A percentile compares a stretch with the other conserved stretches of the same genome.
phyloP scores from a whole-genome alignment of 805 yeast species.

The Kluyveromyces aestuarii region DNA sequence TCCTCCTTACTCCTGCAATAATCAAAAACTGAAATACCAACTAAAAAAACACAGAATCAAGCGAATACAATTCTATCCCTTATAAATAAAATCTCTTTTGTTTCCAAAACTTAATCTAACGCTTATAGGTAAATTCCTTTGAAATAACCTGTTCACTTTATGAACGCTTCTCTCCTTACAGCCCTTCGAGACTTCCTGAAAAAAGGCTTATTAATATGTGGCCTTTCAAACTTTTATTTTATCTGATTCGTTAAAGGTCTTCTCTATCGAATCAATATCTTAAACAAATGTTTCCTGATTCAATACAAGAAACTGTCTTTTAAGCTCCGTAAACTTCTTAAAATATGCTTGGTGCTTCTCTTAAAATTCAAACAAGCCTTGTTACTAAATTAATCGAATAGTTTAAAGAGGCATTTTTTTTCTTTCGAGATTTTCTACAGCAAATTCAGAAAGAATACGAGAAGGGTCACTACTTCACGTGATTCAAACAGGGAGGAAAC shows the following conservation, averaged over 20 bases:
- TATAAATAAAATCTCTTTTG: too few species aligned
- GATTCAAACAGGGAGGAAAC: not conserved
- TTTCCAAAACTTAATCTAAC: too few species aligned
- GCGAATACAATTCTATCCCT: not conserved
- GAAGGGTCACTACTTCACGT: not conserved
- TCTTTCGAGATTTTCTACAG: not conserved
- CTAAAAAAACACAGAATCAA: not conserved
- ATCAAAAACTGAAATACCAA: not conserved
- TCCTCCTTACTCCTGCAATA: not conserved
- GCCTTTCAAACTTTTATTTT: not conserved
- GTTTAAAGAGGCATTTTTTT: not conserved
- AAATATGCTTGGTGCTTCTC: too few species aligned
- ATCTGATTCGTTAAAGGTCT: not conserved
- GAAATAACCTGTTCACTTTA: not conserved
- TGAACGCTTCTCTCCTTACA: not conserved
- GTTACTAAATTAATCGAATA: too few species aligned
- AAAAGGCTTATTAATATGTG: not conserved
- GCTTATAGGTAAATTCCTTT: too few species aligned
- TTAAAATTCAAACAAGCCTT: too few species aligned
- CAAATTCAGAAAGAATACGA: not conserved
- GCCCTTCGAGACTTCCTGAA: not conserved
- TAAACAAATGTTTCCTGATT: not conserved
- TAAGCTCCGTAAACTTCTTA: not conserved
- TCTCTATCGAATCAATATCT: not conserved
- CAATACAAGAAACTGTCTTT: not conserved